phyloP scores from a whole-genome alignment of 345 rosid genomes.

The Hypericum perforatum region DNA sequence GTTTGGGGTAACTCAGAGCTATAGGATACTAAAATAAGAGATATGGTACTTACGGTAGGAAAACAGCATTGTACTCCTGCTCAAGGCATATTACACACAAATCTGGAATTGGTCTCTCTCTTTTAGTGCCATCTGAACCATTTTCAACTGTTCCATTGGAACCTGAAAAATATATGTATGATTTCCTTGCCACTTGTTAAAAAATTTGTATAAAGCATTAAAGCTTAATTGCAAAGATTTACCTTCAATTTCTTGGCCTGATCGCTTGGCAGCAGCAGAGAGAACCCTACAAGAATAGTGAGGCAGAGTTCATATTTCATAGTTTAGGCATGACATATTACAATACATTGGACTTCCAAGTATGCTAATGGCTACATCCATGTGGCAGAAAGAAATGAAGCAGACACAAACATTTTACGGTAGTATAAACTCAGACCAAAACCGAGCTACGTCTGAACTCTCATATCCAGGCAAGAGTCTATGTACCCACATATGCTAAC shows the following conservation, averaged over 20 bases:
- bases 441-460: too few relatives aligned
- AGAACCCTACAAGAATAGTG: constrained; percentile 56
- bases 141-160: constrained; percentile 38
- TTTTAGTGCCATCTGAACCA: constrained; percentile 36
- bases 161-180: constrained; percentile 26
- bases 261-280: constrained; percentile 74
- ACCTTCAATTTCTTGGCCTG: constrained; percentile 57
- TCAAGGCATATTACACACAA: constrained; percentile 95
- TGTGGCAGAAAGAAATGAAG: too few relatives aligned
- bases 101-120: constrained; percentile 63
- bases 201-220: constrained; percentile 1
- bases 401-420: too few relatives aligned
- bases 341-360: neutral
- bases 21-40: neutral
- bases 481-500: too few relatives aligned
- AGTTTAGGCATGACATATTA: constrained; percentile 6
- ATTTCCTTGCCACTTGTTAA: constrained; percentile 5
- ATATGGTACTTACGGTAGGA: constrained; percentile 56
- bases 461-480: too few relatives aligned
- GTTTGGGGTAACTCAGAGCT: too few relatives aligned
- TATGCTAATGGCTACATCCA: too few relatives aligned
- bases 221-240: constrained; percentile 5
- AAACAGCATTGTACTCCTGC: constrained; percentile 80
- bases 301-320: constrained; percentile 8
- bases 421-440: too few relatives aligned